Base-by-base conservation (phyloP, 2,329 filamentous ascomycete species). In the Cyphellophora europaea region DNA sequence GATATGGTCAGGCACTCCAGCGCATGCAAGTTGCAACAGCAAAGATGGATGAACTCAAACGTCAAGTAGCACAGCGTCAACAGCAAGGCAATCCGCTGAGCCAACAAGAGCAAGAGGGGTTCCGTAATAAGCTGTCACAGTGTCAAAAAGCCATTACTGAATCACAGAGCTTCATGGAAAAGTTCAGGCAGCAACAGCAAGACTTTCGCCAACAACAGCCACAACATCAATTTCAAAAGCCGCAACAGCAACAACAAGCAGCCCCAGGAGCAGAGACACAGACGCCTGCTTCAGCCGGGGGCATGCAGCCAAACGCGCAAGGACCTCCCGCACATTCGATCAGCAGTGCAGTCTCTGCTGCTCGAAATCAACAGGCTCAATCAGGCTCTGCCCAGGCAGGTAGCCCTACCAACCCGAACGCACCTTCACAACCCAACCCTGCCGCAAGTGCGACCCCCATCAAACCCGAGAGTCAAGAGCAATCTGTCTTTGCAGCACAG, bases 121-220 rank as follows among this genome's bases (percentile, higher is more conserved):
- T 62, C 42, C 59, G 62, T 19, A 43, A 32, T 15, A 49, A 49
- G 27, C 32, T 49, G 13, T 36, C 35, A 14, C 48, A 51, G 23
- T 51, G 47, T 27, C 43, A 48, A 23, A 44, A 49, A 35, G 43
- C 43, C 4, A 38, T 51, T 12, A 38, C 33, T 18, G 63, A 67
- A 42, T 61, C 61, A n/a, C 59, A 54, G 29, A 60, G 62, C 10
- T 67, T 66, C 39, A 47, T 67, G 40, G 56, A 52, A 25, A 66
- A 66, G 37, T 67, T 67, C 52, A 63, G 61, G 35, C 59, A 65
- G 27, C 64, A 67, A 41, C 64, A 67, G 42, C 61, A 66, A 35
- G 53, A 47, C 27, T 65, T 66, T 45, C 62, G 43, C 55, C 36
- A 44, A 49, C 35, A 55, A 13, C 41, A 49, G 30, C 43, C 39